Percentiles rank a stretch among this genome's conserved stretches.
These are phyloP conservation scores for Micractinium conductrix DNA, from an alignment of 139 green algal genomes.

Conservation along the genomic window DNA sequence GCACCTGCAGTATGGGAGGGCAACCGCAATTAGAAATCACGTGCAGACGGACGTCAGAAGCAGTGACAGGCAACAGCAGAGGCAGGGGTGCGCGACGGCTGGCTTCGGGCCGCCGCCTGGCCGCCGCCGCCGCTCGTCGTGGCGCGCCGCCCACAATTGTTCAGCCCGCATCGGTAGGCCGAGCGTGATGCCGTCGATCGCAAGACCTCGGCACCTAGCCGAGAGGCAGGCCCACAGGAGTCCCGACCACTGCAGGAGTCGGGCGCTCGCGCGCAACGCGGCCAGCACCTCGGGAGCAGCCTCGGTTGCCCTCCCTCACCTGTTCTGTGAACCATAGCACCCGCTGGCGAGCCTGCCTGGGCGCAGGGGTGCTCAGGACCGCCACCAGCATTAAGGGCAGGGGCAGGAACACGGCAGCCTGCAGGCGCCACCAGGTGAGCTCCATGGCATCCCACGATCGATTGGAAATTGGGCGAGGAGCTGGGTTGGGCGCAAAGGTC, in stretches of 20 bases:
- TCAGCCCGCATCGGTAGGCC: not conserved
- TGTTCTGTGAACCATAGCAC: slow-evolving; percentile 5
- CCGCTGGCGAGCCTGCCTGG: not conserved
- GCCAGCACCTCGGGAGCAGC: no score
- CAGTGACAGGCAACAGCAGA: no score
- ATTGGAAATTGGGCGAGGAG: no score
- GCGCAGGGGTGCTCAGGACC: slow-evolving; percentile 2
- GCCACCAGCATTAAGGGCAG: not conserved
- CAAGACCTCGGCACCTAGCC: not conserved
- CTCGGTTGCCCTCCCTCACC: not conserved
- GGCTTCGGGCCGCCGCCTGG: no score
- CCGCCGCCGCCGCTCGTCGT: no score
- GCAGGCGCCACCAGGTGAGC: not conserved
- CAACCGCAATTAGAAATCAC: no score
- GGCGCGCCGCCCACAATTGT: not conserved
- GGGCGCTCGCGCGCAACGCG: no score
- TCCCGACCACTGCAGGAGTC: no score
- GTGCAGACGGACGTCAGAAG: not conserved
- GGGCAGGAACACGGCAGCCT: not conserved
- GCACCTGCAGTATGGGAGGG: not conserved
- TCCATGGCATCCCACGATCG: not conserved
- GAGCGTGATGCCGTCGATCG: not conserved
- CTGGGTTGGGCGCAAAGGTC: not conserved
- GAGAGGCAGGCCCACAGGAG: no score
- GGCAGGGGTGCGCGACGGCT: no score